Evolutionary conservation across 2,329 filamentous ascomycete genomes (phyloP).

Genomic region (Metarhizium album): DNA sequence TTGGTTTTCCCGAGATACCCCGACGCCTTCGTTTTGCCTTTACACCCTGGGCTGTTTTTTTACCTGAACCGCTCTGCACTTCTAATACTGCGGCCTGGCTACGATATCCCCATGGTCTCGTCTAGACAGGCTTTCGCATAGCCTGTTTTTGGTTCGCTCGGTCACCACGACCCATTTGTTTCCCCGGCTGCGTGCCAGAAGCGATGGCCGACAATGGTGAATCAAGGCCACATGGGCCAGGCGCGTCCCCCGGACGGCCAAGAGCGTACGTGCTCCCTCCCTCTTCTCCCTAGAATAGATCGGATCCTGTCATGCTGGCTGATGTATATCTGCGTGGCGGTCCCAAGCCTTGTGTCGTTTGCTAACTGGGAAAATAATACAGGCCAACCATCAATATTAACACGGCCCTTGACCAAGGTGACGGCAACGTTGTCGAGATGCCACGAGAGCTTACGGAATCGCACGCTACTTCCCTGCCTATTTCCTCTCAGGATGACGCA

Average conservation of each 20-base stretch:
- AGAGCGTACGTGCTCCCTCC: slow-evolving; percentile 26
- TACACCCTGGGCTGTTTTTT: background rate
- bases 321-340: background rate
- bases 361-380: background rate
- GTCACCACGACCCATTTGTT: background rate
- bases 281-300: no score
- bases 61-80: background rate
- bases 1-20: background rate
- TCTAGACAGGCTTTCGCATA: slow-evolving; percentile 1
- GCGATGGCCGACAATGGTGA: slow-evolving; percentile 14
- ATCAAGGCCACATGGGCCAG: slow-evolving; percentile 10
- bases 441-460: slow-evolving; percentile 12
- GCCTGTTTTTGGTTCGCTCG: slow-evolving; percentile 1
- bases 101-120: background rate
- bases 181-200: slow-evolving; percentile 9
- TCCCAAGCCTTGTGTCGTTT: background rate
- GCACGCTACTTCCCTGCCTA: slow-evolving; percentile 23
- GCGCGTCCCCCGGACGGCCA: slow-evolving; percentile 16
- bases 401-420: slow-evolving; percentile 30
- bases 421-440: slow-evolving; percentile 18
- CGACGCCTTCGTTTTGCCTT: background rate
- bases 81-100: no score
- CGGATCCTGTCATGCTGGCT: background rate
- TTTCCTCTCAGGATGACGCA: slow-evolving; percentile 27
- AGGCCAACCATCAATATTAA: slow-evolving; percentile 47